Evolutionary conservation across 1,284 basidiomycete species (phyloP), one percentile per base, ranked within the genome.

Genomic region (Boletus semigastroideus): DNA sequence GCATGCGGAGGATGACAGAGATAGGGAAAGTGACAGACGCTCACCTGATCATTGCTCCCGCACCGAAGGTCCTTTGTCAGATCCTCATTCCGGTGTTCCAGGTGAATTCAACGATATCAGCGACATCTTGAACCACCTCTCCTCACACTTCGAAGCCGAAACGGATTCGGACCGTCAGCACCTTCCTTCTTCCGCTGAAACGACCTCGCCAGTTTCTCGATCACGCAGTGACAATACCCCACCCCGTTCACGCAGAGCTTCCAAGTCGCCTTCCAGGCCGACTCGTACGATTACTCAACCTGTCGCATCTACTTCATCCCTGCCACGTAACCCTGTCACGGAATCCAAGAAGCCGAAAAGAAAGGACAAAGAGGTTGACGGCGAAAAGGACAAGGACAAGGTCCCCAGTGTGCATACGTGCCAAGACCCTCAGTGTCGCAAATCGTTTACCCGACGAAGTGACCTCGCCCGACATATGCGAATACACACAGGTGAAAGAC

Each of bases 401-500:
- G 33, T 22, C 10, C 50, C 60, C 16, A 64, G 73, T 53, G 59
- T 72, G 12, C 81, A 83, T 59, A 80, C 70, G 48, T 83, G 73
- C 73, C 86, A 82, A 53, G 75, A 82, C 57, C 84, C 84, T 33
- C 75, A 83, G 46, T 92, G 89, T 61, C 74, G 76, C 56, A 92
- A 92, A 71, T 75, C 81, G 6, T 92, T 92, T 65, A 85, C 83
- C 36, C 80, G 89, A 34, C 78, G 82, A 52, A 90, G 88, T 63
- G 89, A 92, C 63, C 74, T 91, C 46, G 77, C 79, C 37, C 82
- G 90, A 38, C 91, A 94, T 66, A 86, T 84, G 76, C 82, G 90
- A 47, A 93, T 93, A 72, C 92, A 94, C 65, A 93, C 92, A 0
- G 92, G 92, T 28, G 92, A 94, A 68, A 82, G 91, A 45, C 92